Base-by-base conservation (phyloP, 2,329 filamentous ascomycete genomes). In the Trichoderma koningii region DNA sequence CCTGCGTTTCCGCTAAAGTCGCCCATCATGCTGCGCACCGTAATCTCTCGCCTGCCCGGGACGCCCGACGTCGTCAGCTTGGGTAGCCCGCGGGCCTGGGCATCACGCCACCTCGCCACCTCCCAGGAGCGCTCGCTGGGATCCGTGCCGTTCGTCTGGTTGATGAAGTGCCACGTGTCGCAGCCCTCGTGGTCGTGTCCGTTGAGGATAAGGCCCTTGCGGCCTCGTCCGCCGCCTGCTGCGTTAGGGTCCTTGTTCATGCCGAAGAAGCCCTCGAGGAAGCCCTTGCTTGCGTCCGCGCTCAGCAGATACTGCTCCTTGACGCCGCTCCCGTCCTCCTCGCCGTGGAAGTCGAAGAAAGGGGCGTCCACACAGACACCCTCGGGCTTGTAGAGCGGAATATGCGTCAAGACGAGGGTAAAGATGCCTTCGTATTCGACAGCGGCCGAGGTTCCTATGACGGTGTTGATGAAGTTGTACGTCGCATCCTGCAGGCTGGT, bases 1-100 rank as follows among this genome's bases (percentile, higher is more conserved):
- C 93, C 95, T 0, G 93, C 92, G 74, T 97, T 95, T 21, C 95
- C 95, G n/a, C 87, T 89, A 76, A 90, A 99, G 64, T 91, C 91
- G 64, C 95, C 95, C 95, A 99, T 99, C 93, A 99, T 98, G 76
- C 92, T 97, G 66, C 93, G 88, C 2, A 99, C 90, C 0, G 95
- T 99, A 69, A 98, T 87, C 77, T 99, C 95, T 30, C 94, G 83
- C 6, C 97, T 81, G 0, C 89, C 89, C 0, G 89, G 86, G 3
- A 85, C 2, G 76, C 70, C 76, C 73, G 7, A 75, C 78, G 48
- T 19, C 12, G 45, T 41, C 44, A 62, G 34, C 23, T 41, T 44
- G 1, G 80, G 73, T 23, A 88, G 67, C 66, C 76, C 74, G 14
- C 75, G 73, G 5, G 71, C 69, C 12, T 75, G 73, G 1, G 83